phyloP scores from a whole-genome alignment of 1,284 basidiomycete species.

The Trichosporon inkin region DNA sequence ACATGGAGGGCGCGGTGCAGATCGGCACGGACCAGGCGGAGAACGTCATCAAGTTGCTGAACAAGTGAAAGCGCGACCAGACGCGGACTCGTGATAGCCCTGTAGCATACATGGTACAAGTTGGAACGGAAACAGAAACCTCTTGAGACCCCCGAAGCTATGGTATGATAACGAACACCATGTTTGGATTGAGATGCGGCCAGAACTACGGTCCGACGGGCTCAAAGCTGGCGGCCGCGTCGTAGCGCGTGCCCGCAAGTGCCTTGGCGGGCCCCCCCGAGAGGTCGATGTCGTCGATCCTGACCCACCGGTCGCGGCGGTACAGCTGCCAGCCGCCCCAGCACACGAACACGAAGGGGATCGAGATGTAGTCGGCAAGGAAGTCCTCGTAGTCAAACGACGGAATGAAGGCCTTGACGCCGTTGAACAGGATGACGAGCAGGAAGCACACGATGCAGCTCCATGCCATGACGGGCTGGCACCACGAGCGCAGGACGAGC shows the following conservation, averaged over 20 bases:
- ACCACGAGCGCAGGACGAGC: conserved; percentile 60
- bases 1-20: conserved; percentile 24
- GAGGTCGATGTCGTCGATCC: conserved; percentile 21
- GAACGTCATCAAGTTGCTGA: conserved; percentile 1
- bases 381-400: conserved; percentile 29
- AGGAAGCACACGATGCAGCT: conserved; percentile 11
- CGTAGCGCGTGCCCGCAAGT: conserved; percentile 17
- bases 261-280: conserved; percentile 15
- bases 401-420: conserved; percentile 12
- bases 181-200: not conserved
- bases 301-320: conserved; percentile 6
- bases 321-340: conserved; percentile 10
- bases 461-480: conserved; percentile 44
- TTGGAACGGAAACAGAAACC: not conserved
- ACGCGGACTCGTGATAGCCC: too few species aligned
- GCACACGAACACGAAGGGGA: conserved; percentile 10
- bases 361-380: conserved; percentile 13
- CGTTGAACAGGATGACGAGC: conserved; percentile 17
- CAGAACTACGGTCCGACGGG: not conserved
- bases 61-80: not conserved
- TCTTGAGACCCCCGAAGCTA: not conserved
- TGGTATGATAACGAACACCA: not conserved
- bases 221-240: not conserved
- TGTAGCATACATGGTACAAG: not conserved
- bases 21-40: conserved; percentile 4